Percentiles rank a stretch among this genome's conserved stretches.
Evolutionary conservation across 306 rosid species (phyloP).

Genomic region (Herpetospermum pedunculosum): DNA sequence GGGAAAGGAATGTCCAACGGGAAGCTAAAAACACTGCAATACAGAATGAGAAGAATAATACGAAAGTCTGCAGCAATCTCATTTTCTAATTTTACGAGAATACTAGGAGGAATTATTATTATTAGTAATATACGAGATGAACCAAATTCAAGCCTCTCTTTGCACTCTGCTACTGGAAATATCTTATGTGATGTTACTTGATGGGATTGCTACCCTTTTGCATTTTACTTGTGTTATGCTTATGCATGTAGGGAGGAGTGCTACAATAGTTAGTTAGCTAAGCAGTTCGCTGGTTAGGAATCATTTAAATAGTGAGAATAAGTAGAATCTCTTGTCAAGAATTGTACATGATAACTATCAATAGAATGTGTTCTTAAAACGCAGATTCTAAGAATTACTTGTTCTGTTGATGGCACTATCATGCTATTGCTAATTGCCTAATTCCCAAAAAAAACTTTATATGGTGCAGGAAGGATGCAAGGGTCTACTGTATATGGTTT

Average conservation of each 20-base stretch:
- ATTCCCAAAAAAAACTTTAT: background rate
- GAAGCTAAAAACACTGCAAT: background rate
- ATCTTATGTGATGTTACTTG: background rate
- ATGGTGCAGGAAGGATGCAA: conserved; percentile 83
- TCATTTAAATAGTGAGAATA: background rate
- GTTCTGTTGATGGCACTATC: background rate
- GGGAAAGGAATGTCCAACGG: background rate
- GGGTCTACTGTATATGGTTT: conserved; percentile 95
- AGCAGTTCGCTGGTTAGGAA: background rate
- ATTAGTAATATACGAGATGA: background rate
- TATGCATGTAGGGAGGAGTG: background rate
- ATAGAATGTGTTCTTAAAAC: background rate
- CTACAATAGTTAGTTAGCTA: background rate
- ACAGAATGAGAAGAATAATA: background rate
- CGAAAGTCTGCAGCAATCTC: background rate
- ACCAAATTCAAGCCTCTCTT: background rate
- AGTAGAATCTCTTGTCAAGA: background rate
- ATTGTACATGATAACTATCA: background rate
- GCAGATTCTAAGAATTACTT: background rate
- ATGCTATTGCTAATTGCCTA: too few relatives aligned
- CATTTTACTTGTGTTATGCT: background rate
- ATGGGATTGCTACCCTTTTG: background rate
- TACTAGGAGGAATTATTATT: background rate
- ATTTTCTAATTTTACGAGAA: background rate
- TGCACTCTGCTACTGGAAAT: background rate